Evolutionary conservation across 108 stramenopile genomes (phyloP).

Genomic region (Nitzschia sp.): DNA sequence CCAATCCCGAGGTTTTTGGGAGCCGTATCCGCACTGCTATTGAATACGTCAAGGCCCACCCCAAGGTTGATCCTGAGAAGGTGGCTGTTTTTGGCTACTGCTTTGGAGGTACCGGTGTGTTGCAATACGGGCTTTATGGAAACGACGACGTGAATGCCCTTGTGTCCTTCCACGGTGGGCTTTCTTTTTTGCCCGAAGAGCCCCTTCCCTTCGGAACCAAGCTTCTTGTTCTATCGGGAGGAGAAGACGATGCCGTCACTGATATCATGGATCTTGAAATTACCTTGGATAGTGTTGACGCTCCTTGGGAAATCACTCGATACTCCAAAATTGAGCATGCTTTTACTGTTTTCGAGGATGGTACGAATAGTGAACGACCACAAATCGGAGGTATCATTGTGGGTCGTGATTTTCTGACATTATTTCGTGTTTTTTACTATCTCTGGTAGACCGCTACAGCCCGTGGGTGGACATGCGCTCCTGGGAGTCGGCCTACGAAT

Average conservation of each 20-base stretch:
- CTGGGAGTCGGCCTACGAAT: conserved; percentile 34
- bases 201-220: conserved; percentile 5
- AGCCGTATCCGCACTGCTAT: conserved; percentile 44
- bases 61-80: conserved; percentile 30
- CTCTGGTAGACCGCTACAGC: conserved; percentile 27
- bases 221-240: conserved; percentile 40
- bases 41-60: conserved; percentile 24
- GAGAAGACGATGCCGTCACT: conserved; percentile 35
- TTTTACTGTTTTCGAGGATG: conserved; percentile 40
- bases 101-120: conserved; percentile 47
- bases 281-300: conserved; percentile 15
- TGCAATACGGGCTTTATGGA: conserved; percentile 28
- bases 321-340: conserved; percentile 47
- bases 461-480: conserved; percentile 44
- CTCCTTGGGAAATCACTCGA: conserved; percentile 48
- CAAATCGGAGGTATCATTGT: neutral
- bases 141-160: conserved; percentile 28
- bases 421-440: neutral
- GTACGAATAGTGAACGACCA: neutral
- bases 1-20: conserved; percentile 36
- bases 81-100: conserved; percentile 46
- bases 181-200: conserved; percentile 29
- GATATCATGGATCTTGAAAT: conserved; percentile 29
- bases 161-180: conserved; percentile 45
- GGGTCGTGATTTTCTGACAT: neutral